Evolutionary conservation across 139 green algal genomes (phyloP).

Genomic region (Chlamydomonas incerta): DNA sequence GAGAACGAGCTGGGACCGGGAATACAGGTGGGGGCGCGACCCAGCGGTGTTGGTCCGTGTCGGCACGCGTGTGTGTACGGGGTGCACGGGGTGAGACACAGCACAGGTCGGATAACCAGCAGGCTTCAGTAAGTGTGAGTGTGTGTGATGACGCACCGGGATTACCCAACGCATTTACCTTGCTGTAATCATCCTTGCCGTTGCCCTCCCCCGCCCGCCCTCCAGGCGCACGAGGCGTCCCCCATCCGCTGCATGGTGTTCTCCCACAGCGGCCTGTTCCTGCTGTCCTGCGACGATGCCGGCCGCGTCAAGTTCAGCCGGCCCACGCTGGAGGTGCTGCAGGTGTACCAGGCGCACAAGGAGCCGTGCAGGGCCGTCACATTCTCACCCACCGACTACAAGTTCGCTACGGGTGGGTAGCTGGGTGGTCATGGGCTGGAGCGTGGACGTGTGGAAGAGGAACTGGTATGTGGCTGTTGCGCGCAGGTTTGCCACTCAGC

Average conservation of each 20-base stretch:
- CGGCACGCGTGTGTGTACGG: too few species aligned
- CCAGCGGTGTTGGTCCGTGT: too few species aligned
- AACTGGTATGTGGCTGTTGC: too few species aligned
- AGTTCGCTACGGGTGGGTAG: slow-evolving; percentile 75
- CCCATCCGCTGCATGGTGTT: slow-evolving; percentile 73
- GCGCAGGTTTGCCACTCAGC: too few species aligned
- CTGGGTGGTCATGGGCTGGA: neutral
- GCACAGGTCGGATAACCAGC: too few species aligned
- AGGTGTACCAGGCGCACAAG: slow-evolving; percentile 39
- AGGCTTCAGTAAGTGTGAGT: too few species aligned
- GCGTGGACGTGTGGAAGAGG: too few species aligned
- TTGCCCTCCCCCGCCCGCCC: neutral
- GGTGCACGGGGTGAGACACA: too few species aligned
- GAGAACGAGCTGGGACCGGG: slow-evolving; percentile 88
- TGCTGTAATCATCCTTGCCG: too few species aligned
- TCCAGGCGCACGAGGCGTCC: slow-evolving; percentile 79
- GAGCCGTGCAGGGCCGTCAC: slow-evolving; percentile 54
- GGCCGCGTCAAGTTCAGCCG: slow-evolving; percentile 52
- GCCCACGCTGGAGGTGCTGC: slow-evolving; percentile 20
- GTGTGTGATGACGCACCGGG: too few species aligned
- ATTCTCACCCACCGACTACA: slow-evolving; percentile 84
- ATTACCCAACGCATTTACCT: too few species aligned
- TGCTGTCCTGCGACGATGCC: slow-evolving; percentile 87
- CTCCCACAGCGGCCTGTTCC: slow-evolving; percentile 82
- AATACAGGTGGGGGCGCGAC: neutral